Base-by-base conservation (phyloP, 2,329 filamentous ascomycete genomes). In the Verticillium nubilum region DNA sequence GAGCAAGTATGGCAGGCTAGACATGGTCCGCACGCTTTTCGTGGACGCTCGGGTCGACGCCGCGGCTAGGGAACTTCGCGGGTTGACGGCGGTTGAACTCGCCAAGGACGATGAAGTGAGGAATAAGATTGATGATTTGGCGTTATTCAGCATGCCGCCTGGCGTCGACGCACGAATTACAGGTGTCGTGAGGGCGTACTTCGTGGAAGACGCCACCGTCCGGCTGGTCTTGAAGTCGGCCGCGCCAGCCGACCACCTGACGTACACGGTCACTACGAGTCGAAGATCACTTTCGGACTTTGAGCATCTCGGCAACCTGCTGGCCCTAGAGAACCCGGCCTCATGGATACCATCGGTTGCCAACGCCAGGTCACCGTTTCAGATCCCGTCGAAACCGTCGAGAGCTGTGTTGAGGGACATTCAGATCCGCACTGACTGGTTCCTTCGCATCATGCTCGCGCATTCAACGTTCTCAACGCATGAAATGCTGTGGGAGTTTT, bases 401-500 rank as follows among this genome's bases (percentile, higher is more conserved):
- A 83, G 94, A 54, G 87, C 93, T 0, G 85, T 97, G 4, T 78
- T 99, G 42, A 89, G 92, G 63, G 92, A 98, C 67, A 89, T 93
- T 57, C 96, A 99, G 71, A 78, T 92, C 52, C 86, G 89, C 17
- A 86, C 97, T 23, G 92, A 99, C 73, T 89, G 86, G 66, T 97
- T 98, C 67, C 77, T 99, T 66, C 91, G 91, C 65, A 91, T 92
- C 19, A 82, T 99, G 63, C 81, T 99, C 27, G 82, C 85, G 9
- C 95, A 99, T 69, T 90, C 94, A 3, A 98, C 95, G 0, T 97
- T 99, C 70, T 85, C 92, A 0, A 97, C 91, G 0, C 96, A 99
- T 69, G 95, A 99, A 76, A 92, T 98, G 83, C 82, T 99, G 2
- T 99, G 95, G 96, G 95, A 99, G 68, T 99, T 99, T 76, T 97